Evolutionary conservation across 495 filamentous ascomycete species (phyloP).

Genomic region (Annulohypoxylon stygium): DNA sequence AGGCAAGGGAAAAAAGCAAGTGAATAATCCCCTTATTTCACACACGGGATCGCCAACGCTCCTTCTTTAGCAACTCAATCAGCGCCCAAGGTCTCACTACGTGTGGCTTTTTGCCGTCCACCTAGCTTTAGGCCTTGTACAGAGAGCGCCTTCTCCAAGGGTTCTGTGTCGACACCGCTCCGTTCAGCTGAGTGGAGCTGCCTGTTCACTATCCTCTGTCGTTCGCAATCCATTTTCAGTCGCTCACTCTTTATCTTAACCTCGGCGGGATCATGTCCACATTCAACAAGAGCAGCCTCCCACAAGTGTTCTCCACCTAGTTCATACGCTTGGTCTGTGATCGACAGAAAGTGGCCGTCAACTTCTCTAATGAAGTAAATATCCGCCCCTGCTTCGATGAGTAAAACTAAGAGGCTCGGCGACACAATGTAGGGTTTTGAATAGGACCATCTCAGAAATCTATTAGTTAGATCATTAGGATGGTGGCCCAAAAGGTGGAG

Average conservation of each 20-base stretch:
- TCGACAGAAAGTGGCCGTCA: background rate
- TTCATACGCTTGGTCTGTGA: slow-evolving; percentile 6
- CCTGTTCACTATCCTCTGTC: background rate
- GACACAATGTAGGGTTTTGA: background rate
- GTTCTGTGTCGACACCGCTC: slow-evolving; percentile 8
- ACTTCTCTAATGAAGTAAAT: background rate
- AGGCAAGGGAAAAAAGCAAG: background rate
- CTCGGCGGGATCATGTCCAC: background rate
- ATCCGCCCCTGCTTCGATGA: slow-evolving; percentile 7
- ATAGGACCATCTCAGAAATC: too few species aligned
- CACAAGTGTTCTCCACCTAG: background rate
- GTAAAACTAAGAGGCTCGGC: background rate
- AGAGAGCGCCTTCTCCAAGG: background rate
- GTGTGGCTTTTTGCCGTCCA: too few species aligned
- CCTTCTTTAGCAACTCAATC: background rate
- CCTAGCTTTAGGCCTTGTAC: too few species aligned
- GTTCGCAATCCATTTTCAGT: background rate
- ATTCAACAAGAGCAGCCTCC: slow-evolving; percentile 10
- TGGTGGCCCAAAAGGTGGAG: too few species aligned
- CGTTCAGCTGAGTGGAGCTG: slow-evolving; percentile 1
- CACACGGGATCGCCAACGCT: too few species aligned
- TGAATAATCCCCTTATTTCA: background rate
- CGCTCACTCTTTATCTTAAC: slow-evolving; percentile 5
- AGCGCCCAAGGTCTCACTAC: background rate
- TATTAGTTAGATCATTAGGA: too few species aligned